These are phyloP conservation scores for Fagus crenata DNA, from an alignment of 306 rosid species.

Conservation along the genomic window DNA sequence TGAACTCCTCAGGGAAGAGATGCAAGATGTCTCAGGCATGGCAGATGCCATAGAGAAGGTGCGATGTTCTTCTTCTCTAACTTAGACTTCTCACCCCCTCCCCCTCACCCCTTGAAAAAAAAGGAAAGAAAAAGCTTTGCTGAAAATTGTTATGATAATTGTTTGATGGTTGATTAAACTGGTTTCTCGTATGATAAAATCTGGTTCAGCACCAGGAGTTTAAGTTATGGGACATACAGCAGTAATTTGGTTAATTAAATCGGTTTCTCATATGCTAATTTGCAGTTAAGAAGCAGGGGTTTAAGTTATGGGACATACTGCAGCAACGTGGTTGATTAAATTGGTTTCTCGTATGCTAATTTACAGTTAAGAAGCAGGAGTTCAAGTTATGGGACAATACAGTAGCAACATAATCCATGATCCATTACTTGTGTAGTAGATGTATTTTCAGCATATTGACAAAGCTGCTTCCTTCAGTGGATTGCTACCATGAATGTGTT, in stretches of 20 bases:
- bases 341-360: slow-evolving; percentile 5
- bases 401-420: slow-evolving; percentile 22
- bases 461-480: too few species aligned
- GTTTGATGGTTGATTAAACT: neutral
- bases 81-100: neutral
- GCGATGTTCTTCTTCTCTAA: slow-evolving; percentile 12
- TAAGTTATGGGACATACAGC: slow-evolving; percentile 32
- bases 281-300: slow-evolving; percentile 53
- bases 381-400: slow-evolving; percentile 34
- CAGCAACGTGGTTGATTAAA: slow-evolving; percentile 12
- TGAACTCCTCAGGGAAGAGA: slow-evolving; percentile 49
- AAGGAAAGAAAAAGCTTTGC: neutral
- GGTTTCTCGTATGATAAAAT: slow-evolving; percentile 11
- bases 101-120: too few species aligned
- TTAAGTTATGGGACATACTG: slow-evolving; percentile 33
- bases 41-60: slow-evolving; percentile 47
- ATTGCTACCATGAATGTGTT: too few species aligned
- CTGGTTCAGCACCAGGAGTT: slow-evolving; percentile 52
- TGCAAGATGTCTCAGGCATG: slow-evolving; percentile 31
- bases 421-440: neutral
- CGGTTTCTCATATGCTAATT: slow-evolving; percentile 9
- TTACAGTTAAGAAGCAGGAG: slow-evolving; percentile 52
- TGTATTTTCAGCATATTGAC: neutral
- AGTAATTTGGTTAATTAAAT: slow-evolving; percentile 12
- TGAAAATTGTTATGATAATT: neutral